A percentile compares a stretch with the other conserved stretches of the same genome.
Conservation (phyloP, 2,329 filamentous ascomycete genomes). For the Didymosphaeria variabile region DNA sequence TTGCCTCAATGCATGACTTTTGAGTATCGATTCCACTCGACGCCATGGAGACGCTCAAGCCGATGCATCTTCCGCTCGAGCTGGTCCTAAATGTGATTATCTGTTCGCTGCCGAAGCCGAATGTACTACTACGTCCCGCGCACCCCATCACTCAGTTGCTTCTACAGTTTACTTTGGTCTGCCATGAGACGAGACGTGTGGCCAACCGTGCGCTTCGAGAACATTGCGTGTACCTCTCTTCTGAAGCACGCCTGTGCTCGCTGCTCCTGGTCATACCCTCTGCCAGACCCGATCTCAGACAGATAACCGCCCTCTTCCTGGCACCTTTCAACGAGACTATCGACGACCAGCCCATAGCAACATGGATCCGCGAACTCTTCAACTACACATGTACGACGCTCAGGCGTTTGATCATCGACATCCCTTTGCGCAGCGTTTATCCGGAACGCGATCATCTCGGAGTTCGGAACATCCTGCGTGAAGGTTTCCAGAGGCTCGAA, state of each 20-base stretch:
- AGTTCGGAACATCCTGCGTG: conserved; percentile 51
- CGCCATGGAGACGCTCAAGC: conserved; percentile 23
- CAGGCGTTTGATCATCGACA: conserved; percentile 58
- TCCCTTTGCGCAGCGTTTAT: conserved; percentile 58
- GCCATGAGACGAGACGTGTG: conserved; percentile 52
- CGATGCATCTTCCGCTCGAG: conserved; percentile 36
- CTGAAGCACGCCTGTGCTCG: conserved; percentile 38
- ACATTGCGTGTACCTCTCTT: conserved; percentile 58
- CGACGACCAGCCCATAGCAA: conserved; percentile 54
- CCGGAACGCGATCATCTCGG: conserved; percentile 54
- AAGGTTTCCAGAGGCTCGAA: conserved; percentile 57
- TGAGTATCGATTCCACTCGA: not conserved
- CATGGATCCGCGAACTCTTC: conserved; percentile 56
- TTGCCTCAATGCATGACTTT: conserved; percentile 5
- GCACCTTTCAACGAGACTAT: conserved; percentile 49
- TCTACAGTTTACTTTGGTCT: conserved; percentile 56
- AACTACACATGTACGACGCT: conserved; percentile 53
- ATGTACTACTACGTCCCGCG: conserved; percentile 46
- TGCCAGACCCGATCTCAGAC: conserved; percentile 22
- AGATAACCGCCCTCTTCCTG: conserved; percentile 52
- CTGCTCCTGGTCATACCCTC: conserved; percentile 29
- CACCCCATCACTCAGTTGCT: conserved; percentile 57
- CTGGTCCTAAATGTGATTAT: conserved; percentile 40
- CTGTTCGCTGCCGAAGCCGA: conserved; percentile 27
- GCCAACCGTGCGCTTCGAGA: conserved; percentile 56